Base-by-base conservation (phyloP, 164 flowering plant genomes). In the Chloranthus sessilifolius region DNA sequence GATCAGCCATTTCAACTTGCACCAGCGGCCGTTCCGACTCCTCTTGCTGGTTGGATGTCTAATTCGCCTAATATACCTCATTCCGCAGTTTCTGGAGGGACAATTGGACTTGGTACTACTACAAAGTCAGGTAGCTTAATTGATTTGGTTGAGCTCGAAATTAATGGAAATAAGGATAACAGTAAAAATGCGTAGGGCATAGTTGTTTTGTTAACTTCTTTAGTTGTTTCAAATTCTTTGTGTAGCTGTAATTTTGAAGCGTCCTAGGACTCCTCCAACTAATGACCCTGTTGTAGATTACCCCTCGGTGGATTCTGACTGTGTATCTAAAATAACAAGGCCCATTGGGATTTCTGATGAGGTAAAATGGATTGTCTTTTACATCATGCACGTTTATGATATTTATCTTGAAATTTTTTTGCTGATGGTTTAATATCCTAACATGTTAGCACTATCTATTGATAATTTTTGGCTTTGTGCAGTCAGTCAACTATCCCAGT, bases 281-380 rank as follows among this genome's bases (percentile, higher is more conserved):
- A 70, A 80, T 46, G 62, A 58, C 50, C 81, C 88, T 49, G 62
- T 88, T 42, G 59, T 83, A 14, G 98, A 92, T 43, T 92, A 83
- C 59, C 95, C 83, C 43, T 68, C 94, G 17, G 88, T 69, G n/a
- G 98, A 88, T 63, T 83, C 96, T 50, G 98, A 91, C 35, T 90
- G 82, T 56, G 74, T 75, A 24, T 51, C 77, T 7, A 88, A 88
- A 66, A 74, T 94, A 70, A 60, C 85, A 43, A 85, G 95, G 66
- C 85, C 85, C 7, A 61, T 88, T 67, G 98, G 95, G 4, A 74
- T 88, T 41, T 61, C 83, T 33, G 96, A 88, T 47, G 98, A 92
- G 89, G 98, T 85, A 75, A 6, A 25, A 12, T 55, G n/a, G n/a
- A n/a, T 29, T 16, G 10, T 17, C 29, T 29, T 42, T 42, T 9